phyloP scores from a whole-genome alignment of 1,284 basidiomycete genomes.

The Marasmius sp. region DNA sequence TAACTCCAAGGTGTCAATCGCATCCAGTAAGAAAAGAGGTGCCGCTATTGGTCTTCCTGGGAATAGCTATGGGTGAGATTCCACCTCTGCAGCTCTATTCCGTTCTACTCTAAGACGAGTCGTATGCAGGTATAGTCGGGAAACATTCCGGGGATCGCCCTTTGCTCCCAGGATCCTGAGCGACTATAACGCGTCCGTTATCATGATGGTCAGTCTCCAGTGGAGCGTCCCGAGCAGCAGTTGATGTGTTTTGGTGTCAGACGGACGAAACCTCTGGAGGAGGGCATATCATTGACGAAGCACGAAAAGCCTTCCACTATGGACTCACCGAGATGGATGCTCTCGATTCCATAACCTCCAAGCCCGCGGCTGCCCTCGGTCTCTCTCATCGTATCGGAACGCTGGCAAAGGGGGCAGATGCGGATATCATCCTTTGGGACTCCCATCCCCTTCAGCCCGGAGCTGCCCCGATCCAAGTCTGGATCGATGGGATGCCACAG shows the following conservation, averaged over 20 bases:
- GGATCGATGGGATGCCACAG: conserved; percentile 64
- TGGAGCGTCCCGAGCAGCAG: neutral
- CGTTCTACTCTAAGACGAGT: neutral
- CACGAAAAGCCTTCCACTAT: conserved; percentile 79
- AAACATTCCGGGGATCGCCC: conserved; percentile 78
- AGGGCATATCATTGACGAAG: conserved; percentile 77
- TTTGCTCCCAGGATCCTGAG: conserved; percentile 76
- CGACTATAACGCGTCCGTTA: conserved; percentile 67
- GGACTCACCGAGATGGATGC: conserved; percentile 57
- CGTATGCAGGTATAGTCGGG: conserved; percentile 61
- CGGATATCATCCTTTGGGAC: conserved; percentile 67
- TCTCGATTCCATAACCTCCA: conserved; percentile 70
- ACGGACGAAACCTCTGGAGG: conserved; percentile 65
- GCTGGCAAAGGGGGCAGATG: conserved; percentile 51
- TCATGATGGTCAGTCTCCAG: conserved; percentile 56
- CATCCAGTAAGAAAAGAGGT: conserved; percentile 38
- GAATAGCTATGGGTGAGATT: conserved; percentile 45
- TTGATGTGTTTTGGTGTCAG: conserved; percentile 26
- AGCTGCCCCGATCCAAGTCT: conserved; percentile 62
- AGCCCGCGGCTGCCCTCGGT: conserved; percentile 69
- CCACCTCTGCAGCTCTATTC: neutral
- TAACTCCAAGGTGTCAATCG: neutral
- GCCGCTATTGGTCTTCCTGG: conserved; percentile 70
- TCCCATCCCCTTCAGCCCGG: conserved; percentile 72
- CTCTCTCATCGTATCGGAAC: conserved; percentile 79